A percentile compares a stretch with the other conserved stretches of the same genome.
Evolutionary conservation across 2,329 filamentous ascomycete species (phyloP).

Genomic region (Cercospora zeina): DNA sequence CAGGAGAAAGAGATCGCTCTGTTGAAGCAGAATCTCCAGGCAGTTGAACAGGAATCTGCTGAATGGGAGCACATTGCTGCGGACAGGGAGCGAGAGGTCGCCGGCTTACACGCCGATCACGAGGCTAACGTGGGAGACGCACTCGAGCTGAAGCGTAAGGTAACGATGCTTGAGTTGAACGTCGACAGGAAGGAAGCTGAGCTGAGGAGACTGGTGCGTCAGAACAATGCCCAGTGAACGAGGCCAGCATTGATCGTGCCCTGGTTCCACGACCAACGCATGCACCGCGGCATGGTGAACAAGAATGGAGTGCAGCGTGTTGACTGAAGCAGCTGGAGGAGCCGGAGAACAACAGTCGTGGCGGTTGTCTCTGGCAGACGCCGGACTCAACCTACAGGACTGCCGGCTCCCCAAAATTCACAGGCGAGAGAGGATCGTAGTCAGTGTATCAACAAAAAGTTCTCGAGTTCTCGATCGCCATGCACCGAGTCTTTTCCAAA

Average conservation of each 20-base stretch:
- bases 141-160: constrained; percentile 12
- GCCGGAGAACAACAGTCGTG: neutral
- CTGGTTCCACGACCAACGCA: neutral
- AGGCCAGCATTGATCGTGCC: neutral
- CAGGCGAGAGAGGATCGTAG: neutral
- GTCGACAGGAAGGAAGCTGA: constrained; percentile 11
- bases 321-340: neutral
- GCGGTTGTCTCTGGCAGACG: neutral
- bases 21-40: constrained; percentile 12
- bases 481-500: neutral
- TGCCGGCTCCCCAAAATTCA: neutral
- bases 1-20: constrained; percentile 21
- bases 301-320: neutral
- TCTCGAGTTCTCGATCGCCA: neutral
- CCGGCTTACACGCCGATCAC: constrained; percentile 1
- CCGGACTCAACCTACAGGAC: neutral
- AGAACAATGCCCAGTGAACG: neutral
- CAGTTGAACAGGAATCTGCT: neutral
- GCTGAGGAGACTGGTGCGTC: neutral
- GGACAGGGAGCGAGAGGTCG: constrained; percentile 13
- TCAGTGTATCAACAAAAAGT: neutral
- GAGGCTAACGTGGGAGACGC: neutral
- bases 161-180: constrained; percentile 6
- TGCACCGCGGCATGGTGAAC: neutral
- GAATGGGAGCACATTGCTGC: constrained; percentile 5